phyloP scores from a whole-genome alignment of 2,329 filamentous ascomycete genomes.

The Beauveria caledonica region DNA sequence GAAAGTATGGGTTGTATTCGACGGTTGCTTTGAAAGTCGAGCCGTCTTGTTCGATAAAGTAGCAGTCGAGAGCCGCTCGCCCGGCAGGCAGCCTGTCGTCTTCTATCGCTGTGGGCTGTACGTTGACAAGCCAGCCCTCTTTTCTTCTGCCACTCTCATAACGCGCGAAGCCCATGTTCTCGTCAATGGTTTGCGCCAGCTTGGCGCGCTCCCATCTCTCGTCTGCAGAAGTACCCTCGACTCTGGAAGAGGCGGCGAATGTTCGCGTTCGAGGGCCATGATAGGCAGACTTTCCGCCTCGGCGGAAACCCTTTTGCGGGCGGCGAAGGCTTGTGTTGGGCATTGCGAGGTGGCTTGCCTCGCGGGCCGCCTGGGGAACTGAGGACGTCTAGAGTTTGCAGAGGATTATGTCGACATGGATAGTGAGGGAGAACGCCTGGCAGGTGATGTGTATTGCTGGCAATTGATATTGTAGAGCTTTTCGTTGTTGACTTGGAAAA shows the following conservation, averaged over 20 bases:
- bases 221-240: slow-evolving; percentile 82
- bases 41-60: slow-evolving; percentile 87
- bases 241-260: slow-evolving; percentile 68
- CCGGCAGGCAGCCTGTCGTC: slow-evolving; percentile 79
- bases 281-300: slow-evolving; percentile 58
- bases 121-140: slow-evolving; percentile 90
- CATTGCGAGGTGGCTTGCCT: slow-evolving; percentile 34
- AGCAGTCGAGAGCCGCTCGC: slow-evolving; percentile 87
- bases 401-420: slow-evolving; percentile 9
- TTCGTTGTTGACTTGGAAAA: neutral
- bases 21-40: slow-evolving; percentile 92
- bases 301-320: slow-evolving; percentile 60
- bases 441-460: neutral
- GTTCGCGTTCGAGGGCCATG: slow-evolving; percentile 64
- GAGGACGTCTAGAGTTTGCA: neutral
- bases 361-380: slow-evolving; percentile 1
- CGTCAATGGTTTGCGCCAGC: slow-evolving; percentile 83
- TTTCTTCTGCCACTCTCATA: slow-evolving; percentile 79
- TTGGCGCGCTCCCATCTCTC: slow-evolving; percentile 83
- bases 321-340: slow-evolving; percentile 51
- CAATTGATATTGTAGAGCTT: neutral
- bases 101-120: slow-evolving; percentile 81
- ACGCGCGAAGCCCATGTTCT: slow-evolving; percentile 85
- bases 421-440: neutral
- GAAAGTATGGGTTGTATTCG: slow-evolving; percentile 94